phyloP scores from a whole-genome alignment of 2,329 filamentous ascomycete species.

The Amauroascus verrucosus region DNA sequence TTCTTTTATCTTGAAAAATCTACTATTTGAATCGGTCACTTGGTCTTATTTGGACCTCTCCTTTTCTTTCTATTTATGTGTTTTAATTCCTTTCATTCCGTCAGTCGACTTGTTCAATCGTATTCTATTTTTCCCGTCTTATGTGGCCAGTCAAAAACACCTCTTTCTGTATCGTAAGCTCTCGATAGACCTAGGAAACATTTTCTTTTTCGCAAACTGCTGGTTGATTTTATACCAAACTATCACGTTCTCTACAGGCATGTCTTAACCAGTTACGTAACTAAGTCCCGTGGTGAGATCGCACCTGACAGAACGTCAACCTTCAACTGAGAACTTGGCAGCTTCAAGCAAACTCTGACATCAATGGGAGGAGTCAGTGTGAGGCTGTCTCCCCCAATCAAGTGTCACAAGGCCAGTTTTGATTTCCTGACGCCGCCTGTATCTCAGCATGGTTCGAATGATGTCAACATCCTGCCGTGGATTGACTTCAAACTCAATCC shows the following conservation, averaged over 20 bases:
- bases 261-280: no score
- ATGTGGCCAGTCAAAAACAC: no score
- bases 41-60: background rate
- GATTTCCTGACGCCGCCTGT: background rate
- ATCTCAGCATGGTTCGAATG: background rate
- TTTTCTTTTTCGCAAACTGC: background rate
- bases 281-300: no score
- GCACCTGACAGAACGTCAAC: background rate
- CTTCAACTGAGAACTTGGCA: background rate
- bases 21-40: background rate
- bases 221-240: no score
- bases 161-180: background rate
- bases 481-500: background rate
- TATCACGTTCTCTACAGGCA: no score
- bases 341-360: background rate
- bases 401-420: background rate
- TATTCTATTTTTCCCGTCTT: background rate
- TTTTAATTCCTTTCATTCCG: background rate
- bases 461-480: background rate
- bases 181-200: background rate
- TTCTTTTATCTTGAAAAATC: background rate
- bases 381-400: background rate
- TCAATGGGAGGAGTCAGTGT: background rate
- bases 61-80: background rate
- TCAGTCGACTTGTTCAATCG: background rate